phyloP scores from a whole-genome alignment of 495 filamentous ascomycete species.

The Aspergillus mulundensis region DNA sequence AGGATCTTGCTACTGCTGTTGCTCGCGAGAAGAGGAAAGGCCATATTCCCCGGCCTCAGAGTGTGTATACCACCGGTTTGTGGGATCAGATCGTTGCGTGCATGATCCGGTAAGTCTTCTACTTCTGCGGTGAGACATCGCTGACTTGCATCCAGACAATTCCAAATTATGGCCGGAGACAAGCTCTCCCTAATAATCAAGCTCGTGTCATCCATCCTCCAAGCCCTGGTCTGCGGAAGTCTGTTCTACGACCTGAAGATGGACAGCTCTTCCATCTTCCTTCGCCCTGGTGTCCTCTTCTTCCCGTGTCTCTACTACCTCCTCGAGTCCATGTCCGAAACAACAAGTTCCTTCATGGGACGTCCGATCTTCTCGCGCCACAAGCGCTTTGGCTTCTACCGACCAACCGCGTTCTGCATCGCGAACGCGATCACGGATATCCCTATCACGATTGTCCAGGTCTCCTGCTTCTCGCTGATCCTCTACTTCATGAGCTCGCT shows the following conservation, averaged over 20 bases:
- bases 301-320: conserved; percentile 40
- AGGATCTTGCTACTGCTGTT: conserved; percentile 38
- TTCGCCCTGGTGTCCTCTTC: conserved; percentile 37
- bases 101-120: conserved; percentile 32
- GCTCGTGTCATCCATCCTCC: conserved; percentile 31
- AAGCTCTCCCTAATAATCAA: conserved; percentile 35
- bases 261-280: conserved; percentile 38
- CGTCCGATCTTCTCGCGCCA: conserved; percentile 43
- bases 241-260: conserved; percentile 38
- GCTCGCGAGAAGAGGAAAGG: conserved; percentile 52
- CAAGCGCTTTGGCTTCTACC: conserved; percentile 64
- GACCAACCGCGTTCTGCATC: conserved; percentile 74
- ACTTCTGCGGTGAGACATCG: no score
- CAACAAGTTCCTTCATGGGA: conserved; percentile 37
- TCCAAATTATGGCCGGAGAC: conserved; percentile 38
- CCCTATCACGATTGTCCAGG: conserved; percentile 61
- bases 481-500: conserved; percentile 76
- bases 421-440: conserved; percentile 76
- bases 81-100: conserved; percentile 55
- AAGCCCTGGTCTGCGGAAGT: conserved; percentile 38
- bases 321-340: conserved; percentile 37
- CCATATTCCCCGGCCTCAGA: conserved; percentile 35
- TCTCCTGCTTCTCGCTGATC: conserved; percentile 67
- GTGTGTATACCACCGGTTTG: conserved; percentile 53
- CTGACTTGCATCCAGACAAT: conserved; percentile 23